phyloP scores from a whole-genome alignment of 371 early-diverging fungal species.

The Circinella umbellata region DNA sequence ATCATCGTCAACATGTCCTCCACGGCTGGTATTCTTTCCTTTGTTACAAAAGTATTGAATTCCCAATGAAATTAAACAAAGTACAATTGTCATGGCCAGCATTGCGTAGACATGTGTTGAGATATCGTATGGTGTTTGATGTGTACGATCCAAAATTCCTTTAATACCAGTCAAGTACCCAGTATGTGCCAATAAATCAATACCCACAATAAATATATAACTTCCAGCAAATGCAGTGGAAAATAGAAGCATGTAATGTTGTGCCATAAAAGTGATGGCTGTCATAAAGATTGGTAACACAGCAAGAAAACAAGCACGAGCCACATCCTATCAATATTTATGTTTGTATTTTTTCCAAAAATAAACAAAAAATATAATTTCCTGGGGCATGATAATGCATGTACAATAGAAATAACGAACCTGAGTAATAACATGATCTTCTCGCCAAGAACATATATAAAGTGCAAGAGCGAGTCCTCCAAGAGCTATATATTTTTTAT shows the following conservation, averaged over 20 bases:
- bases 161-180: constrained; percentile 22
- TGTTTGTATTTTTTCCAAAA: too few species aligned
- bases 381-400: too few species aligned
- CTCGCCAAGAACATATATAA: constrained; percentile 38
- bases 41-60: constrained; percentile 24
- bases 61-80: constrained; percentile 23
- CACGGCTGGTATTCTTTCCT: too few species aligned
- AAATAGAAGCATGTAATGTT: constrained; percentile 17
- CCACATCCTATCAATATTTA: constrained; percentile 8
- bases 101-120: constrained; percentile 20
- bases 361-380: too few species aligned
- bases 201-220: constrained; percentile 21
- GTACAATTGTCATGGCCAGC: constrained; percentile 20
- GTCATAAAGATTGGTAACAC: constrained; percentile 17
- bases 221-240: constrained; percentile 21
- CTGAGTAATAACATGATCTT: constrained; percentile 27
- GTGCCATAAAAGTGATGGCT: constrained; percentile 10
- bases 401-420: not conserved
- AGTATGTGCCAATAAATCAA: constrained; percentile 25
- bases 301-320: constrained; percentile 22
- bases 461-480: constrained; percentile 34
- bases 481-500: constrained; percentile 13
- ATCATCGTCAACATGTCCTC: not conserved
- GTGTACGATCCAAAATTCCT: constrained; percentile 16
- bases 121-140: constrained; percentile 13